Percentiles rank a stretch among this genome's conserved stretches.
Evolutionary conservation across 2,329 filamentous ascomycete genomes (phyloP).

Genomic region (Beauveria asiatica): DNA sequence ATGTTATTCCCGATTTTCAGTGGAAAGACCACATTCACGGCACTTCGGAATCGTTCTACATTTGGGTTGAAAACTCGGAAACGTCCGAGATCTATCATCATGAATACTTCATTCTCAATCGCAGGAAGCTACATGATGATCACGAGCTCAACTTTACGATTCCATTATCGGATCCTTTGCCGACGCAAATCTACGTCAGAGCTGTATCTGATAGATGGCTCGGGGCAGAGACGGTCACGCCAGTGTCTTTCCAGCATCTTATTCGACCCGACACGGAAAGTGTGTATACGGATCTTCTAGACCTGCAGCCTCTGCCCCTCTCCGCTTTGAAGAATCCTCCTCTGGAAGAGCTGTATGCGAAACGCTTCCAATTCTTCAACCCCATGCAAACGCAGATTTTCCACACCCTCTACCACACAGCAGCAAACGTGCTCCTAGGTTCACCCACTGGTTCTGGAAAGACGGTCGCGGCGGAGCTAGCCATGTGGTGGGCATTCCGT

Average conservation of each 20-base stretch:
- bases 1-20: conserved; percentile 76
- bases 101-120: conserved; percentile 88
- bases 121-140: conserved; percentile 87
- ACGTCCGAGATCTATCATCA: conserved; percentile 97
- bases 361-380: conserved; percentile 94
- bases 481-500: conserved; percentile 99
- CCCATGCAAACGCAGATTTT: conserved; percentile 99
- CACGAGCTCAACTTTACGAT: conserved; percentile 98
- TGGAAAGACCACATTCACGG: conserved; percentile 96
- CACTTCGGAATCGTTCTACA: conserved; percentile 91
- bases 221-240: conserved; percentile 88
- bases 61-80: conserved; percentile 98
- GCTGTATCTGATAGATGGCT: conserved; percentile 94
- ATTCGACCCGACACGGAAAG: conserved; percentile 97
- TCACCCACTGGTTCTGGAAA: conserved; percentile 97
- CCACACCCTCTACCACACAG: conserved; percentile 88
- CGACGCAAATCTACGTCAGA: conserved; percentile 91
- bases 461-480: conserved; percentile 88
- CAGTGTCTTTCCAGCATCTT: conserved; percentile 94
- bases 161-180: conserved; percentile 83
- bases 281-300: conserved; percentile 87
- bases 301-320: conserved; percentile 83
- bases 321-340: conserved; percentile 78
- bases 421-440: conserved; percentile 85
- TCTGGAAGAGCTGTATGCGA: conserved; percentile 78